Evolutionary conservation across 2,329 filamentous ascomycete genomes (phyloP), one percentile per base, ranked within the genome.

Genomic region (Cyphellophora europaea): DNA sequence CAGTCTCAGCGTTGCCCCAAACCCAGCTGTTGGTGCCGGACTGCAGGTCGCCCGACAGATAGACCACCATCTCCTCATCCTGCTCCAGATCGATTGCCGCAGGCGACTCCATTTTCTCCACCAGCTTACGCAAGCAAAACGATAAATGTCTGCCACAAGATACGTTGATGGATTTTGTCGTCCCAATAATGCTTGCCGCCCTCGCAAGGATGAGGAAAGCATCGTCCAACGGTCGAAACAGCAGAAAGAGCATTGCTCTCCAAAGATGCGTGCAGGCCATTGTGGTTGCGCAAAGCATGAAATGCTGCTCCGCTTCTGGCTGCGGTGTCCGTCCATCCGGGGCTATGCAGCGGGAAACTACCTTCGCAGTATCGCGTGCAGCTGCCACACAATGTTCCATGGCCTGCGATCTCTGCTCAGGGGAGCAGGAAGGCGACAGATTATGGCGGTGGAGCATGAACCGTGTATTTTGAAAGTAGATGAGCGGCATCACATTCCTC

Each of bases 381-480:
- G 81, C 78, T 5, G 69, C 67, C 2, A 80, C 73, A 54, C 89
- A 95, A 44, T 81, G 76, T 39, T 88, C 79, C 17, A 95, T 63
- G 2, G 91, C 87, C 5, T 75, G 72, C 3, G 69, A 60, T 28
- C 89, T 75, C 27, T 79, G 74, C 19, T 80, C 69, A 2, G 66
- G 57, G 0, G 79, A 69, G 51, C 81, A 87, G 6, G 67, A 66
- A 0, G 87, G 82, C 0, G 78, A 79, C 6, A 96, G 68, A 51
- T 96, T 95, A 51, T 93, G 87, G 27, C 91, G 77, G 57, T 94
- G 85, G 6, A 98, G 72, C 23, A 91, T 67, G 18, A 95, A 72
- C n/a, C 86, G 80, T 11, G 82, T 79, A 41, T 85, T 83, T 41
- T 94, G 79, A 6, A 96, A 72, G 50, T 85, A 79, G 19, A 83